Evolutionary conservation across 2,329 filamentous ascomycete species (phyloP).

Genomic region (Helotiales sp.): DNA sequence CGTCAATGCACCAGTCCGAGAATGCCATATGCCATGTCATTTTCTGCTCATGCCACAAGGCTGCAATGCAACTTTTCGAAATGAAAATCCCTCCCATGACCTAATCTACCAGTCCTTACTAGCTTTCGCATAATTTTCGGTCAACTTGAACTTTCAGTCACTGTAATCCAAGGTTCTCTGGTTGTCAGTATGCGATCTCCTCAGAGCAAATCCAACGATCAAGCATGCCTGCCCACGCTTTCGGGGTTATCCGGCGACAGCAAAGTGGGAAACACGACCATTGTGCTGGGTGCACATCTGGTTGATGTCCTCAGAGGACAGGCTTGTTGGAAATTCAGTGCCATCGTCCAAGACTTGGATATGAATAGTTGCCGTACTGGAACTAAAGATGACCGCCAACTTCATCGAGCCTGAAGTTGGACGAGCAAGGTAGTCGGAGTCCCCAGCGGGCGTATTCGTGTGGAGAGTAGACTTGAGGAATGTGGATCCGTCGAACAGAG

Average conservation of each 20-base stretch:
- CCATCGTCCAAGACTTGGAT: constrained; percentile 45
- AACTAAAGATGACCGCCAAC: constrained; percentile 62
- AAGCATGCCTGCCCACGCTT: background rate
- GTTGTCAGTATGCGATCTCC: too few relatives aligned
- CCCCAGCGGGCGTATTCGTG: constrained; percentile 60
- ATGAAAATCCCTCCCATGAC: too few relatives aligned
- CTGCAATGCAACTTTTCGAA: too few relatives aligned
- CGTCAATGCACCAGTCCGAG: too few relatives aligned
- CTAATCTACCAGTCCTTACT: too few relatives aligned
- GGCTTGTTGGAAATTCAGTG: constrained; percentile 42
- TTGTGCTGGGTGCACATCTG: constrained; percentile 7
- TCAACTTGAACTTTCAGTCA: too few relatives aligned
- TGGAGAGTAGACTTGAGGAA: constrained; percentile 73
- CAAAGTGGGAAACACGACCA: constrained; percentile 18
- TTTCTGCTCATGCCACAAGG: too few relatives aligned
- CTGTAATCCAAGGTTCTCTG: too few relatives aligned
- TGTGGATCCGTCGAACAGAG: constrained; percentile 63
- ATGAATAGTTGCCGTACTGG: constrained; percentile 49
- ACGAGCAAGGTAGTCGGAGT: constrained; percentile 70
- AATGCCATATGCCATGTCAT: too few relatives aligned
- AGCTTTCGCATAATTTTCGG: too few relatives aligned
- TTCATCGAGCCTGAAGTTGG: constrained; percentile 61
- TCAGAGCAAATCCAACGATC: background rate
- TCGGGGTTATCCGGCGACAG: constrained; percentile 1
- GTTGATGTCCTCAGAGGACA: constrained; percentile 38